phyloP scores from a whole-genome alignment of 179 eudicot species.

The Beta macrorhiza region DNA sequence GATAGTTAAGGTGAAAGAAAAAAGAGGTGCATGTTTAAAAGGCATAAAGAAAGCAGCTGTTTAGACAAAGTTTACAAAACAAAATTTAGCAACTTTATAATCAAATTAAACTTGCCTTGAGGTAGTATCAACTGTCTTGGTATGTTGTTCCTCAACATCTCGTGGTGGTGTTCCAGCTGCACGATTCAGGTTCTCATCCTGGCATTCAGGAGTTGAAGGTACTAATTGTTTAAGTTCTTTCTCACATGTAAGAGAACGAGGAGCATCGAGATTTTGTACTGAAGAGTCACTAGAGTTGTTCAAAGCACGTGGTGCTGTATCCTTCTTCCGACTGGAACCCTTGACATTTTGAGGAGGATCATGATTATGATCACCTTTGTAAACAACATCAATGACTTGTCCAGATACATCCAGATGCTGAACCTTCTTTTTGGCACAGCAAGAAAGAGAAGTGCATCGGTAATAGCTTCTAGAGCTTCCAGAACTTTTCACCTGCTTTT shows the following conservation, averaged over 20 bases:
- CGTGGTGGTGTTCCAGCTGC: slow-evolving; percentile 11
- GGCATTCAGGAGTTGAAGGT: slow-evolving; percentile 22
- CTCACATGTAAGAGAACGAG: slow-evolving; percentile 29
- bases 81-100: background rate
- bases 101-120: slow-evolving; percentile 28
- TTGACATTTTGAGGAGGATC: slow-evolving; percentile 61
- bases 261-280: slow-evolving; percentile 26
- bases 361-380: slow-evolving; percentile 70
- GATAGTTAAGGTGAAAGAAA: background rate
- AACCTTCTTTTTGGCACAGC: slow-evolving; percentile 75
- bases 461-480: slow-evolving; percentile 91
- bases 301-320: slow-evolving; percentile 22
- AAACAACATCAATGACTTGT: slow-evolving; percentile 42
- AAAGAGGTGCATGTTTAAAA: background rate
- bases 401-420: slow-evolving; percentile 53
- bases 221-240: slow-evolving; percentile 33
- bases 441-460: slow-evolving; percentile 49
- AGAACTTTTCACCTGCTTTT: slow-evolving; percentile 86
- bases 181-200: slow-evolving; percentile 27
- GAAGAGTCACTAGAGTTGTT: slow-evolving; percentile 21
- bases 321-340: slow-evolving; percentile 42
- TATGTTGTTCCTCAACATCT: slow-evolving; percentile 23
- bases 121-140: slow-evolving; percentile 14
- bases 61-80: background rate
- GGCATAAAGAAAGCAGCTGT: background rate